These are phyloP conservation scores for Saccharomycopsis sp. DNA, from an alignment of 805 yeast species.

Conservation along the genomic window DNA sequence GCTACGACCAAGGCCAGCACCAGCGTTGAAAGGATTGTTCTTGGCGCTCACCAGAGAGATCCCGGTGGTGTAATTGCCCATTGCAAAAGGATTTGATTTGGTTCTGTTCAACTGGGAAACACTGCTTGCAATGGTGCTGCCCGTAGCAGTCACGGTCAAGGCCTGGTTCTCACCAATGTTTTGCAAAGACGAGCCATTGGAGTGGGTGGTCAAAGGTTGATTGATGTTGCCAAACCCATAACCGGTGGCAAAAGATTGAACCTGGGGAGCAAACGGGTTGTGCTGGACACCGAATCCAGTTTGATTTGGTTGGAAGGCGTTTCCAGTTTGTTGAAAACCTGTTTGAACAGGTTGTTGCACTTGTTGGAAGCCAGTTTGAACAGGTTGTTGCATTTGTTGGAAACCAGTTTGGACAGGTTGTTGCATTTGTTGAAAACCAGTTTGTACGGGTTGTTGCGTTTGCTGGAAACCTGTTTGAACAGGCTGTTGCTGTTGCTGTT, in stretches of 20 bases:
- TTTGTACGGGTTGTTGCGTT: constrained; percentile 18
- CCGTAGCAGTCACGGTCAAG: too few species aligned
- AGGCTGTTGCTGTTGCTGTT: constrained; percentile 18
- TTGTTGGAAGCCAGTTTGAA: too few species aligned
- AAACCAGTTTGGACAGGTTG: too few species aligned
- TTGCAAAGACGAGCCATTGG: background rate
- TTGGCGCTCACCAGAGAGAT: constrained; percentile 14
- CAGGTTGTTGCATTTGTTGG: too few species aligned
- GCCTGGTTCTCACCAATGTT: too few species aligned
- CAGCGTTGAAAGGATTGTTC: constrained; percentile 27
- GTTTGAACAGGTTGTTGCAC: too few species aligned
- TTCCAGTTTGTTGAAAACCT: too few species aligned
- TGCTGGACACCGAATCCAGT: too few species aligned
- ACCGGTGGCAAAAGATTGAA: constrained; percentile 37
- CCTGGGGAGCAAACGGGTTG: too few species aligned
- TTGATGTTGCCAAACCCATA: constrained; percentile 51
- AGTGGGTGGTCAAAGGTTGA: constrained; percentile 20
- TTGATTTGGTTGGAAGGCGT: too few species aligned
- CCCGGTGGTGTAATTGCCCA: constrained; percentile 24
- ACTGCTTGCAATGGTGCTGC: constrained; percentile 2
- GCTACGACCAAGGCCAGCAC: constrained; percentile 12
- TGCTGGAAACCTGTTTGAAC: too few species aligned
- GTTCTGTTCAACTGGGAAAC: constrained; percentile 14
- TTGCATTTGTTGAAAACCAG: constrained; percentile 19
- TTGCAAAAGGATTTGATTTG: constrained; percentile 31